Evolutionary conservation across 2,329 filamentous ascomycete species (phyloP).

Genomic region (Phyllachora maydis): DNA sequence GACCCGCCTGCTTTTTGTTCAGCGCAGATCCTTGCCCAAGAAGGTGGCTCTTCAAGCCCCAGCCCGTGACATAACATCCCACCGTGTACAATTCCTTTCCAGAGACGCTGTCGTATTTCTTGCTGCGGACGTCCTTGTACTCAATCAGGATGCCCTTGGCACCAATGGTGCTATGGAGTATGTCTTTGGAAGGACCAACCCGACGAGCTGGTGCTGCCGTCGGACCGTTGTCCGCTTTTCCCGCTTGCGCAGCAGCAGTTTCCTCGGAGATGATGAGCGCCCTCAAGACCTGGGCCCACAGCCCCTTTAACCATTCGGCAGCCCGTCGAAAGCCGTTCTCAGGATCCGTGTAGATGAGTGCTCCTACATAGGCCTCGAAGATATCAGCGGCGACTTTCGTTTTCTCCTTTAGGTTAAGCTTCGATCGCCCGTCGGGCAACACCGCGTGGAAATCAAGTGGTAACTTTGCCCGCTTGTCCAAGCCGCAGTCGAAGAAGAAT

Average conservation of each 20-base stretch:
- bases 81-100: constrained; percentile 38
- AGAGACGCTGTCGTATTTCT: constrained; percentile 32
- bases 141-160: constrained; percentile 34
- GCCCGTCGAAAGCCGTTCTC: constrained; percentile 37
- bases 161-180: constrained; percentile 18
- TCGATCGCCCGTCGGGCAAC: no score
- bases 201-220: no score
- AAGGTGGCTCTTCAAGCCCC: constrained; percentile 40
- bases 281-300: constrained; percentile 50
- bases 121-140: constrained; percentile 35
- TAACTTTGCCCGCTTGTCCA: constrained; percentile 42
- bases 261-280: constrained; percentile 27
- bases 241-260: constrained; percentile 7
- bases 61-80: constrained; percentile 44
- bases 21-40: constrained; percentile 43
- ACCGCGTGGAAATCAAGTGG: constrained; percentile 18
- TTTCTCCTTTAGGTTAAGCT: constrained; percentile 30
- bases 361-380: constrained; percentile 80
- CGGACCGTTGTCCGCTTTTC: no score
- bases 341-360: constrained; percentile 48
- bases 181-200: no score
- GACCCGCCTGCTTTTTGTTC: constrained; percentile 49
- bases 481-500: constrained; percentile 49
- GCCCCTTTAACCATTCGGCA: constrained; percentile 48
- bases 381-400: constrained; percentile 68